Percentiles rank a stretch among this genome's conserved stretches.
These are phyloP conservation scores for Neurospora discreta DNA, from an alignment of 495 filamentous ascomycete genomes.

Conservation along the genomic window DNA sequence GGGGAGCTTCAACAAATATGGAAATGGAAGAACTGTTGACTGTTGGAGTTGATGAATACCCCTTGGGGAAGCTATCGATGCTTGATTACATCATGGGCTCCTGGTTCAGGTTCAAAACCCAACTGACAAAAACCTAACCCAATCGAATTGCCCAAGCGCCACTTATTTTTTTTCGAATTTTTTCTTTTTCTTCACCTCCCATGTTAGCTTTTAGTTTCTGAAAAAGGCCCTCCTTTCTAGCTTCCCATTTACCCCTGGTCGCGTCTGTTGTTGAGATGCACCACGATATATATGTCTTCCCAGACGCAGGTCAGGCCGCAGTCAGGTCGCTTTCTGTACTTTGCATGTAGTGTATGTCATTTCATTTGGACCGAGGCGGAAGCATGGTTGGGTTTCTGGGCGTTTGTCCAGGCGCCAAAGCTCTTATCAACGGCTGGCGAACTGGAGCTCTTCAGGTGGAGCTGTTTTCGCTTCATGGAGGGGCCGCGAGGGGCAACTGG, in stretches of 20 bases:
- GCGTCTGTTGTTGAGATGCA: background rate
- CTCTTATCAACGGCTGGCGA: background rate
- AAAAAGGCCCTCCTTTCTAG: background rate
- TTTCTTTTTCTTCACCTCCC: background rate
- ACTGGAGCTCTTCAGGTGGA: background rate
- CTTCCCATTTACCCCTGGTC: background rate
- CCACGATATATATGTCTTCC: background rate
- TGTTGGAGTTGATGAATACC: background rate
- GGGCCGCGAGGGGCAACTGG: background rate
- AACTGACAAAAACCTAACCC: constrained; percentile 7
- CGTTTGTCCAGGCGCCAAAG: background rate
- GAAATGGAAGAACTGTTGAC: background rate
- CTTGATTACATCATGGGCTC: constrained; percentile 23
- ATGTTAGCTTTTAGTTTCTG: background rate
- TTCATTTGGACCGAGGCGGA: background rate
- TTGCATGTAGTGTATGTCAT: background rate
- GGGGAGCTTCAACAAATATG: background rate
- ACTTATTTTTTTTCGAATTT: background rate
- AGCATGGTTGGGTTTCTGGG: background rate
- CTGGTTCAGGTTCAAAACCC: constrained; percentile 1
- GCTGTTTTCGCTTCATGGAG: background rate
- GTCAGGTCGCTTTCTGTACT: background rate
- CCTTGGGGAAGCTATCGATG: constrained; percentile 1
- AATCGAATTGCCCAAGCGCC: background rate
- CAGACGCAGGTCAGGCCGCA: background rate